Base-by-base conservation (phyloP, 441 rosid genomes). In the Gossypium davidsonii region DNA sequence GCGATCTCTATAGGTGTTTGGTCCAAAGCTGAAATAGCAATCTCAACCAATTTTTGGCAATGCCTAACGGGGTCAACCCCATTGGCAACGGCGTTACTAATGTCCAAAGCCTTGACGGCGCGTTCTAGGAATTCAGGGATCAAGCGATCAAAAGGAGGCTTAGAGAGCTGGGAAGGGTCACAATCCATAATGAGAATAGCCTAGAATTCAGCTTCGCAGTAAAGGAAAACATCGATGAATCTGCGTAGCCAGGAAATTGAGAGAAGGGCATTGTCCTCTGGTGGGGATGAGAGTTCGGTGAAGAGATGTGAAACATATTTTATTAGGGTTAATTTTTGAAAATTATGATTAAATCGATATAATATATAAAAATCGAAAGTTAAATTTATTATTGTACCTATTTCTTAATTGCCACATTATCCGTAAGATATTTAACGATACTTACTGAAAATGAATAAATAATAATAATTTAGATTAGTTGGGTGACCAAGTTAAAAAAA, bases 171-270 rank as follows among this genome's bases (percentile, higher is more conserved):
- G 37, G 95, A 80, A 1, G 89, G 88, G 76, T 94, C 95, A 23
- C 89, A 89, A 8, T 89, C 92, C 88, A 84, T 78, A 71, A 90
- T 61, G 1, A 91, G 70, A 25, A 88, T 73, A 9, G 95, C 97
- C 80, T 92, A 89, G 85, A 94, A 94, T 73, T 94, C 97, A 1
- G 98, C 93, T 65, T 94, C 98, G 55, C 92, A 91, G 77, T 93
- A 94, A 74, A 94, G 82, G 78, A 88, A 92, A 15, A 85, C 89
- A 61, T 92, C 89, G 74, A 94, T 89, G 31, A 94, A 89, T 73
- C 88, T 91, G 12, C 92, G 85, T 1, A 92, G 84, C 97, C 98
- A 94, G 0, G 89, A 77, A 18, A 92, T 85, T 48, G 97, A 94
- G 73, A 90, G 82, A 15, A 90, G 18, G 71, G 86, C 74, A 8